Base-by-base conservation (phyloP, 140 eudicot genomes). In the Stevia rebaudiana region DNA sequence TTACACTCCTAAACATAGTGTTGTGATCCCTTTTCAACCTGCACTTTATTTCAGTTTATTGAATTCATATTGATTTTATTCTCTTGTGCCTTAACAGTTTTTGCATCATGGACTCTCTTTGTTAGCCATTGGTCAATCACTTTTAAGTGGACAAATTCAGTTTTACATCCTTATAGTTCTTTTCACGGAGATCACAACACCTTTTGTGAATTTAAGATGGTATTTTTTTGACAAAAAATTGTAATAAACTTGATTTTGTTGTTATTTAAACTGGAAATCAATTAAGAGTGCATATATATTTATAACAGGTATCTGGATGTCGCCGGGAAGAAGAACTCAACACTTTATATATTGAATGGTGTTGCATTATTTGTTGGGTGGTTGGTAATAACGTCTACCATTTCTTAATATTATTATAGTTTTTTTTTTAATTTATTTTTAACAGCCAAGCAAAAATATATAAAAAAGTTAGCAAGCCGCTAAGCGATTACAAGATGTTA, bases 141-240 rank as follows among this genome's bases (percentile, higher is more conserved):
- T 88, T 60, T 43, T 85, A 74, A 80, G 82, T 22, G 94, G 96
- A n/a, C 88, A 82, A 80, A 90, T 77, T 50, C 96, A 77, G 69
- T 55, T 85, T 47, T 85, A 88, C 73, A 83, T 88, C 64, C 72
- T 88, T 36, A 82, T 88, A 64, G 90, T 85, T 74, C 90, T 88
- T 54, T 88, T 85, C 69, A 76, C 96, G 2, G 96, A 88, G 82
- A 53, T 67, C 82, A 88, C 96, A 13, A 88, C 96, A 21, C 96
- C 96, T 31, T 85, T 78, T 65, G 88, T 88, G 52, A 88, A 88
- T 74, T 63, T 85, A 50, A 82, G 96, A 88, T 88, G 96, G 96
- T 85, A 80, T 74, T 69, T 24, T n/a, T n/a, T n/a, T n/a, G n/a
- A n/a, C n/a, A n/a, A n/a, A n/a, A n/a, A n/a, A n/a, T n/a, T n/a